These are phyloP conservation scores for Hortiboletus campestris DNA, from an alignment of 768 basidiomycete genomes.

Conservation along the genomic window DNA sequence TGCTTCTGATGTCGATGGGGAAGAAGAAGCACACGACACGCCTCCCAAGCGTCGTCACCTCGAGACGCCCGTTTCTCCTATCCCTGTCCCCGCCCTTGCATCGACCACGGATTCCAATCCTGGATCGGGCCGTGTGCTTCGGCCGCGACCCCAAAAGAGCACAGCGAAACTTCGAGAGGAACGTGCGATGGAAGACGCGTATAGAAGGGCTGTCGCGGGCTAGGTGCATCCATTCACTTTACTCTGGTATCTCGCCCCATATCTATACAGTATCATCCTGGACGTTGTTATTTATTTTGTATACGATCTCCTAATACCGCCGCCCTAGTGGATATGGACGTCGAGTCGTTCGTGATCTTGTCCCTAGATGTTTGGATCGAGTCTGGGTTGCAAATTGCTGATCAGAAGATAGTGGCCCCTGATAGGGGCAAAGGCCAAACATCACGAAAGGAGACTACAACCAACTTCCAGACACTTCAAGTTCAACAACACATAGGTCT, in stretches of 20 bases:
- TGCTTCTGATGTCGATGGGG: constrained; percentile 24
- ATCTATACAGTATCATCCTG: constrained; percentile 5
- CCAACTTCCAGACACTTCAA: too few relatives aligned
- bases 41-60: constrained; percentile 35
- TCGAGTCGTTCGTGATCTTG: background rate
- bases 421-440: too few relatives aligned
- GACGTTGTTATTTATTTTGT: background rate
- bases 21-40: constrained; percentile 10
- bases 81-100: background rate
- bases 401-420: too few relatives aligned
- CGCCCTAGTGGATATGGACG: background rate
- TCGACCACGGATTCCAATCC: constrained; percentile 13
- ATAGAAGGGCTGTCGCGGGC: constrained; percentile 43
- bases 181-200: constrained; percentile 49
- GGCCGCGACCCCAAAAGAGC: constrained; percentile 57
- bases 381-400: too few relatives aligned
- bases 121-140: constrained; percentile 49
- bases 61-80: constrained; percentile 9
- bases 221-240: constrained; percentile 22
- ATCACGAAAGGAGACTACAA: too few relatives aligned
- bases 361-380: background rate
- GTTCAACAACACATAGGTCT: too few relatives aligned
- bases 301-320: constrained; percentile 13
- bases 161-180: constrained; percentile 48
- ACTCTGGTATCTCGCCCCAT: background rate